Conservation (phyloP, 2,329 filamentous ascomycete genomes). For the Alternaria arborescens region DNA sequence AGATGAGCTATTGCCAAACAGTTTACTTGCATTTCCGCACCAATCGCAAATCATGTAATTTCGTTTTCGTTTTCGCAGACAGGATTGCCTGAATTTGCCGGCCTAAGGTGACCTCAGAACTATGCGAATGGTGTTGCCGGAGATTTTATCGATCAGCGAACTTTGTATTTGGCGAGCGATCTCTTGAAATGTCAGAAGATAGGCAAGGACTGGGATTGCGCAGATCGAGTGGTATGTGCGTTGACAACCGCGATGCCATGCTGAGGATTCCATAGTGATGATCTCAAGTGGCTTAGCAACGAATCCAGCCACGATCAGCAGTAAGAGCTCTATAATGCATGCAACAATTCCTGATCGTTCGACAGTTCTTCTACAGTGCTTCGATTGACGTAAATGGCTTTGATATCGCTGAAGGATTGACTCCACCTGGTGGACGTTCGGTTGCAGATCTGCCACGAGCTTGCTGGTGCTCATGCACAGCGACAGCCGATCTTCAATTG, state of each 20-base stretch:
- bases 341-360: slow-evolving; percentile 11
- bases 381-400: slow-evolving; percentile 38
- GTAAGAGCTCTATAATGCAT: neutral
- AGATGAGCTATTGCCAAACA: neutral
- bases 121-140: neutral
- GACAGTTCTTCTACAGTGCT: slow-evolving; percentile 21
- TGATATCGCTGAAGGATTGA: neutral
- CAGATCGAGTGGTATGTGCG: slow-evolving; percentile 9
- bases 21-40: neutral
- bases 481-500: slow-evolving; percentile 22
- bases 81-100: neutral
- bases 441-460: slow-evolving; percentile 30
- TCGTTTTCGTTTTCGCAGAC: neutral
- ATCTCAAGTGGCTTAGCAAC: slow-evolving; percentile 6
- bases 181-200: slow-evolving; percentile 1
- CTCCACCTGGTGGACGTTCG: slow-evolving; percentile 10
- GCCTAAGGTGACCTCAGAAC: neutral
- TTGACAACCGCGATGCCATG: neutral
- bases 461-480: slow-evolving; percentile 22
- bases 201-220: neutral
- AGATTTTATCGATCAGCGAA: slow-evolving; percentile 3
- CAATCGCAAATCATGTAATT: slow-evolving; percentile 1
- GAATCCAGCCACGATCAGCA: slow-evolving; percentile 11
- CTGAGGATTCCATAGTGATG: neutral
- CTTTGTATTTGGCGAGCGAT: slow-evolving; percentile 1